phyloP scores from a whole-genome alignment of 192 early-diverging fungal species.

The Oehlia diaphana region DNA sequence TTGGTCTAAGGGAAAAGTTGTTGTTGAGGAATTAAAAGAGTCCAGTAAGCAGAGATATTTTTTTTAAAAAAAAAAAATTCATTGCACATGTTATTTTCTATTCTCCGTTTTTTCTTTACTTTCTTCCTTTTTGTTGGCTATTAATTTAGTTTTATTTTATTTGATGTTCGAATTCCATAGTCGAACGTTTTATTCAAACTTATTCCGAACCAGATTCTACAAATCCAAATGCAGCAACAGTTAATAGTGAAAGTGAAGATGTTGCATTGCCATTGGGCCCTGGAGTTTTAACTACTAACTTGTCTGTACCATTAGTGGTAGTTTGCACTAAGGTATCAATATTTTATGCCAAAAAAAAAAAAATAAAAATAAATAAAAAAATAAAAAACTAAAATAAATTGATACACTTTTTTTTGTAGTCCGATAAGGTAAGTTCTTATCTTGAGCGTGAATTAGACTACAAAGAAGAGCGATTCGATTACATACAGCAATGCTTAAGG shows the following conservation, averaged over 20 bases:
- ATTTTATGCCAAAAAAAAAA: not conserved
- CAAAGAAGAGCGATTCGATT: constrained; percentile 94
- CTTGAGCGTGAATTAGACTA: constrained; percentile 83
- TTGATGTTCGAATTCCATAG: constrained; percentile 35
- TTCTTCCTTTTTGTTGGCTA: constrained; percentile 14
- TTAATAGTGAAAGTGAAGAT: constrained; percentile 49
- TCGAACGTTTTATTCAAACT: constrained; percentile 70
- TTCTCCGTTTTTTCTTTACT: not conserved
- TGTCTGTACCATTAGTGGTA: constrained; percentile 87
- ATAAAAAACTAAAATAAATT: too few species aligned
- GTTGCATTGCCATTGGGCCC: constrained; percentile 65
- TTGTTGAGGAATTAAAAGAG: constrained; percentile 72
- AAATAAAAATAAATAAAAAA: too few species aligned
- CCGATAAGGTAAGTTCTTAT: constrained; percentile 62
- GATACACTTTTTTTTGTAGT: constrained; percentile 31
- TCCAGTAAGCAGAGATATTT: constrained; percentile 43
- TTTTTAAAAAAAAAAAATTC: not conserved
- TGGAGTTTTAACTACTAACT: constrained; percentile 81
- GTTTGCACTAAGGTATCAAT: constrained; percentile 79
- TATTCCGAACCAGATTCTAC: constrained; percentile 62
- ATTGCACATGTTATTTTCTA: not conserved
- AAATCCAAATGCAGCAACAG: constrained; percentile 34
- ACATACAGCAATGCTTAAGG: constrained; percentile 89
- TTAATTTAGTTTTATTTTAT: not conserved
- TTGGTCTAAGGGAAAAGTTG: constrained; percentile 66